Evolutionary conservation across 2,329 filamentous ascomycete genomes (phyloP).

Genomic region (Coniosporium tulheliwenetii): DNA sequence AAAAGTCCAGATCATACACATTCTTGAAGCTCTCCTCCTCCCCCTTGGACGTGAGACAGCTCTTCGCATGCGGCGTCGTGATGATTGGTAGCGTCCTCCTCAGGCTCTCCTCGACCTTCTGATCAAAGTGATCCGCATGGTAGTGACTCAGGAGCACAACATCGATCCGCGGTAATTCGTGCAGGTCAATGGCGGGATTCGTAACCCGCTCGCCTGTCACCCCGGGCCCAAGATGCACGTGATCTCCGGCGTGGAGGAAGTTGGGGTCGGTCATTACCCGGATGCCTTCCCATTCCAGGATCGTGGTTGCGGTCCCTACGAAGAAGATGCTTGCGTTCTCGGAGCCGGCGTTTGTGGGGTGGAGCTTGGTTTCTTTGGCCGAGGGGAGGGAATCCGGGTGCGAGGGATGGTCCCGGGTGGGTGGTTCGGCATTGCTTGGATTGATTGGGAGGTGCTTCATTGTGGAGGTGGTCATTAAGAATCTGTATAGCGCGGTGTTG

Average conservation of each 20-base stretch:
- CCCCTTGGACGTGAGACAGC: constrained; percentile 28
- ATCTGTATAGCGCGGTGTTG: no score
- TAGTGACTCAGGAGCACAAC: constrained; percentile 48
- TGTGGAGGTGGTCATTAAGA: constrained; percentile 1
- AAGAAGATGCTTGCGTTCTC: constrained; percentile 35
- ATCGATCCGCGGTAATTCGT: constrained; percentile 44
- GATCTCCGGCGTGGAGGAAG: constrained; percentile 49
- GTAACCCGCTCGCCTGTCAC: constrained; percentile 39
- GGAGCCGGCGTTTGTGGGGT: constrained; percentile 20
- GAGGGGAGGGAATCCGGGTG: constrained; percentile 21
- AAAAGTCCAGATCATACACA: constrained; percentile 41
- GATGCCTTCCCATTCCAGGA: constrained; percentile 37
- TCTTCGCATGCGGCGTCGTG: constrained; percentile 45
- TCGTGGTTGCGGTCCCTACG: constrained; percentile 40
- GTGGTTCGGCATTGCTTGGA: constrained; percentile 17
- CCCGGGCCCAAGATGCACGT: constrained; percentile 50
- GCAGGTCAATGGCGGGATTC: constrained; percentile 44
- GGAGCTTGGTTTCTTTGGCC: constrained; percentile 28
- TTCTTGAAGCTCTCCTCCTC: constrained; percentile 35
- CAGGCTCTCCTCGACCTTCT: constrained; percentile 33
- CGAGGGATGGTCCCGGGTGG: constrained; percentile 21
- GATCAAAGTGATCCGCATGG: constrained; percentile 44
- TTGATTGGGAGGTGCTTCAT: constrained; percentile 28
- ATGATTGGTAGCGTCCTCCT: constrained; percentile 43
- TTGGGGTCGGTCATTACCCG: constrained; percentile 44